Conservation (phyloP, 176 grass and related monocot genomes). For the Leersia perrieri region DNA sequence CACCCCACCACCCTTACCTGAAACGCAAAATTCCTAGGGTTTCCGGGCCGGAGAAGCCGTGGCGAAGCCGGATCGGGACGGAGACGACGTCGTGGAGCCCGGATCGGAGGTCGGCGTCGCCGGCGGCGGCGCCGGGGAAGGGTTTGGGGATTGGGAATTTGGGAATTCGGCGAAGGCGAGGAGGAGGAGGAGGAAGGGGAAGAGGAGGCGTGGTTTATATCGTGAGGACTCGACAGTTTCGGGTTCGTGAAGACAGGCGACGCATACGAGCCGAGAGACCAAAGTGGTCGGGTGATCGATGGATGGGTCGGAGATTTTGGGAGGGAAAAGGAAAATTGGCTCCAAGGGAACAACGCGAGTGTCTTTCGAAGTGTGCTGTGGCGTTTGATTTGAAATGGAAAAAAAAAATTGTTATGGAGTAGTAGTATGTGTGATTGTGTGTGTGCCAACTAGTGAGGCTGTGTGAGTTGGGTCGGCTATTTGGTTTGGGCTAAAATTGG, state of each 20-base stretch:
- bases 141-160: background rate
- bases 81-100: background rate
- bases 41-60: constrained; percentile 16
- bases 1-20: no score
- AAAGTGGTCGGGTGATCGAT: no score
- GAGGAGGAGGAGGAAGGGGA: background rate
- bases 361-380: no score
- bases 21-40: constrained; percentile 42
- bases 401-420: background rate
- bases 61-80: constrained; percentile 32
- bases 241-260: background rate
- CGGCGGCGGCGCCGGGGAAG: background rate
- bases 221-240: background rate
- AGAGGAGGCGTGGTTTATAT: constrained; percentile 13
- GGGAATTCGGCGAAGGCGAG: background rate
- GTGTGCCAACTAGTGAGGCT: background rate
- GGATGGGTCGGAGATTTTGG: background rate
- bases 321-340: constrained; percentile 33
- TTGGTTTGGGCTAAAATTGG: background rate
- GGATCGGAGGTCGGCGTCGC: constrained; percentile 16
- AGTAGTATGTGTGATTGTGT: no score
- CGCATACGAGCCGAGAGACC: no score
- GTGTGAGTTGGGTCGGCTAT: no score
- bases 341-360: background rate
- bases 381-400: constrained; percentile 23